Base-by-base conservation (phyloP, 257 asterid genomes). In the Cinchona pubescens region DNA sequence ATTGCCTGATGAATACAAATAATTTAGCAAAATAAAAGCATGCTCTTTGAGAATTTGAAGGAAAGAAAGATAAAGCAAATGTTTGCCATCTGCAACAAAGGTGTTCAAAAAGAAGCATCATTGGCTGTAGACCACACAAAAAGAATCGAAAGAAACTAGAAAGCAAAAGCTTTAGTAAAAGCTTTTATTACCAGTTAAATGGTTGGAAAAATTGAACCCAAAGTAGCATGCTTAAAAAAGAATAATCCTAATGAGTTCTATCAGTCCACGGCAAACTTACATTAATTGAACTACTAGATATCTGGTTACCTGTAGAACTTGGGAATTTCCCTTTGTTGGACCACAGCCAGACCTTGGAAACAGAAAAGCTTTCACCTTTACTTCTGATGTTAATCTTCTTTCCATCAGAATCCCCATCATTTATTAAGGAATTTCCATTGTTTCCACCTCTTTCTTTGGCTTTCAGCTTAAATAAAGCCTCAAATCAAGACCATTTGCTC, bases 321-420 rank as follows among this genome's bases (percentile, higher is more conserved):
- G 83, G 80, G 75, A 86, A 81, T 82, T 86, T 90, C 83, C 89
- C 93, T 81, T 91, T 90, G 86, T 88, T 95, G 83, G 98, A 88
- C 98, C 99, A 95, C 43, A 86, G 69, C 99, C 99, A 95, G 21
- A 92, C 94, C 87, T 95, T 95, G 76, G 99, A 95, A 82, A 92
- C 92, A 75, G 98, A 92, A 83, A 92, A 92, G 87, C 99, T 95
- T 77, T 95, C 99, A 78, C 96, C 96, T 88, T 86, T 93, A 87
- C 84, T 87, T 75, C 96, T 84, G 37, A 76, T 78, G 82, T 84
- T 87, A 78, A 94, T 88, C 74, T 69, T 95, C 91, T 95, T 95
- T 75, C 87, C 94, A 67, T 81, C 85, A 66, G 58, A 67, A 70
- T 73, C 97, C 23, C 74, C 92, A 71, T 82, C 91, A 80, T 71